Evolutionary conservation across 2,329 filamentous ascomycete species (phyloP).

Genomic region (Exophiala calicioides): DNA sequence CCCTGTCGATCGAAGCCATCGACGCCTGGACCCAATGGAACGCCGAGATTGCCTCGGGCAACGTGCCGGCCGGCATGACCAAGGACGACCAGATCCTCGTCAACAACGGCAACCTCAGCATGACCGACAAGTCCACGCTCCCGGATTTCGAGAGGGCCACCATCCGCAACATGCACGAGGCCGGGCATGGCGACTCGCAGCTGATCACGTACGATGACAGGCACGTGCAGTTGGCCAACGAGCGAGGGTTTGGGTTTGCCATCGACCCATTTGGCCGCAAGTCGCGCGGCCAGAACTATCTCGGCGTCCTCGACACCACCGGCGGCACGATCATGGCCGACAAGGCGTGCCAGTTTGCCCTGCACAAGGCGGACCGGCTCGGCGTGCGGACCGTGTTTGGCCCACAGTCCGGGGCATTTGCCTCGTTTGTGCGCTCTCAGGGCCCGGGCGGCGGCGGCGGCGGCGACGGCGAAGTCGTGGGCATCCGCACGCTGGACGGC

Average conservation of each 20-base stretch:
- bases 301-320: constrained; percentile 49
- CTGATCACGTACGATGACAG: constrained; percentile 36
- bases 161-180: constrained; percentile 39
- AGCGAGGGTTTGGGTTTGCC: constrained; percentile 35
- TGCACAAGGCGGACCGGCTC: constrained; percentile 44
- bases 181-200: constrained; percentile 40
- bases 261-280: constrained; percentile 43
- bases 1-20: constrained; percentile 47
- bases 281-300: constrained; percentile 31
- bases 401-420: constrained; percentile 35
- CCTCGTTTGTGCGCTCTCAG: no score
- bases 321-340: constrained; percentile 51
- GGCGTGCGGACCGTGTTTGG: constrained; percentile 49
- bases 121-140: constrained; percentile 16
- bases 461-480: constrained; percentile 33
- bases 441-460: no score
- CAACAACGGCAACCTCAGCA: constrained; percentile 39
- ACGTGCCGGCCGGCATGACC: constrained; percentile 42
- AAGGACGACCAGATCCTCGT: constrained; percentile 41
- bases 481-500: constrained; percentile 17
- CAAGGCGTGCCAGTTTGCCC: constrained; percentile 49
- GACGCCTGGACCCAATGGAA: constrained; percentile 51
- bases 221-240: constrained; percentile 34
- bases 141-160: constrained; percentile 40
- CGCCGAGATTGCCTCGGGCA: constrained; percentile 37